phyloP scores from a whole-genome alignment of 441 rosid genomes.

The Flueggea neowawraea region DNA sequence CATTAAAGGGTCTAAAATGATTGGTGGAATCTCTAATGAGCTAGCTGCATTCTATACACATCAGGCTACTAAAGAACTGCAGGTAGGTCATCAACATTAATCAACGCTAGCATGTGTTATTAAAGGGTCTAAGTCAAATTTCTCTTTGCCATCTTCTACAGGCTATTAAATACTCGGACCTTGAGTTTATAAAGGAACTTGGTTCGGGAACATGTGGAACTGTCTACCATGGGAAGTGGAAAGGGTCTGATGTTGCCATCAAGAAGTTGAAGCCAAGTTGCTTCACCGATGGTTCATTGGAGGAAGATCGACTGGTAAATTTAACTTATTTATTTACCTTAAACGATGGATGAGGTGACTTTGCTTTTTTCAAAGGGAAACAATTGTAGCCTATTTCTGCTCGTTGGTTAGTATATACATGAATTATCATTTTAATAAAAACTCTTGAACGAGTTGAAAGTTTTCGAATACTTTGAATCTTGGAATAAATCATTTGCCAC shows the following conservation, averaged over 20 bases:
- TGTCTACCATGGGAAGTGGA: conserved; percentile 44
- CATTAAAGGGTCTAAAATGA: conserved; percentile 16
- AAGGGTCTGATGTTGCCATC: conserved; percentile 39
- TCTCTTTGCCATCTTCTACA: conserved; percentile 13
- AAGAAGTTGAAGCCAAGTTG: conserved; percentile 35
- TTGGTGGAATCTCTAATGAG: conserved; percentile 16
- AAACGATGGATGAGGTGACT: not conserved
- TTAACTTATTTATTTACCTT: conserved; percentile 2
- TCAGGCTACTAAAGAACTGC: conserved; percentile 26
- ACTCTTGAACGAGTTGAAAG: no score
- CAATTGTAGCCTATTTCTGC: no score
- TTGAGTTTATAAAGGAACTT: conserved; percentile 31
- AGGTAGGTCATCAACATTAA: conserved; percentile 20
- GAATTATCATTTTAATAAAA: no score
- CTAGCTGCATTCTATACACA: conserved; percentile 15
- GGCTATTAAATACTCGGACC: conserved; percentile 32
- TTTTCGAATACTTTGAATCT: no score
- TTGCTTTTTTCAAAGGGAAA: no score
- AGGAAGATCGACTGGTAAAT: conserved; percentile 30
- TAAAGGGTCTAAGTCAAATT: not conserved
- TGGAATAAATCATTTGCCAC: not conserved
- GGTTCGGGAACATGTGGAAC: conserved; percentile 43
- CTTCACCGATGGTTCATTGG: conserved; percentile 20
- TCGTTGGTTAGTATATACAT: no score
- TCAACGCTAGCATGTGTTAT: no score